These are phyloP conservation scores for Buddleja alternifolia DNA, from an alignment of 257 asterid species.

Conservation along the genomic window DNA sequence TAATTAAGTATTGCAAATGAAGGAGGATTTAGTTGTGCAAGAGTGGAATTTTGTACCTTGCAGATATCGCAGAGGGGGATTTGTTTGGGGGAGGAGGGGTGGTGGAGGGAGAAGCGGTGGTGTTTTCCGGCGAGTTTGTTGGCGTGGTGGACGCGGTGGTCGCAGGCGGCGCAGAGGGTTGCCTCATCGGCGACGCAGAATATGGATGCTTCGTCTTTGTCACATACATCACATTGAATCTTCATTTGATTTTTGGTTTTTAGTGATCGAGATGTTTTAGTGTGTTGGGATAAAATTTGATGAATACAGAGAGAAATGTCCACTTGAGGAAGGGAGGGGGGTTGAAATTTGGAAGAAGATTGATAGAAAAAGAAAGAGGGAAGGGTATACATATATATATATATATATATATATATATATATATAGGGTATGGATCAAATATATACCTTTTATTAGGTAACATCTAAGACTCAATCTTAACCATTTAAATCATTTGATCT, in stretches of 20 bases:
- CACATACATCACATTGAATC: conserved; percentile 94
- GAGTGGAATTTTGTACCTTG: no score
- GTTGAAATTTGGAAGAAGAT: conserved; percentile 23
- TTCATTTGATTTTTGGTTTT: conserved; percentile 47
- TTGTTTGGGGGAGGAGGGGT: conserved; percentile 65
- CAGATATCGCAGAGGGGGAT: conserved; percentile 83
- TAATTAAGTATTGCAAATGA: no score
- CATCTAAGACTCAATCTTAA: no score
- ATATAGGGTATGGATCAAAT: no score
- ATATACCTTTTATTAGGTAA: no score
- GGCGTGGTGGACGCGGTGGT: conserved; percentile 96
- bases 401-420: no score
- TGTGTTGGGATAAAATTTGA: no score
- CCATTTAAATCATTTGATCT: no score
- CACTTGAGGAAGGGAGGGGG: not conserved
- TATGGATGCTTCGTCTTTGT: conserved; percentile 60
- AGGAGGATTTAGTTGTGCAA: no score
- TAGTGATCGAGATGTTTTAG: no score
- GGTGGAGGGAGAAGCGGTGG: conserved; percentile 72
- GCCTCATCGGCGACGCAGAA: conserved; percentile 93
- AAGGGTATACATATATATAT: no score
- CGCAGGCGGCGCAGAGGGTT: conserved; percentile 83
- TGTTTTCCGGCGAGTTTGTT: conserved; percentile 91
- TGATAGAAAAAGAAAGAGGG: conserved; percentile 19
- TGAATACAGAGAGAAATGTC: not conserved